A percentile compares a stretch with the other conserved stretches of the same genome.
phyloP scores from a whole-genome alignment of 352 stramenopile species.

The Pseudoperonospora humuli region DNA sequence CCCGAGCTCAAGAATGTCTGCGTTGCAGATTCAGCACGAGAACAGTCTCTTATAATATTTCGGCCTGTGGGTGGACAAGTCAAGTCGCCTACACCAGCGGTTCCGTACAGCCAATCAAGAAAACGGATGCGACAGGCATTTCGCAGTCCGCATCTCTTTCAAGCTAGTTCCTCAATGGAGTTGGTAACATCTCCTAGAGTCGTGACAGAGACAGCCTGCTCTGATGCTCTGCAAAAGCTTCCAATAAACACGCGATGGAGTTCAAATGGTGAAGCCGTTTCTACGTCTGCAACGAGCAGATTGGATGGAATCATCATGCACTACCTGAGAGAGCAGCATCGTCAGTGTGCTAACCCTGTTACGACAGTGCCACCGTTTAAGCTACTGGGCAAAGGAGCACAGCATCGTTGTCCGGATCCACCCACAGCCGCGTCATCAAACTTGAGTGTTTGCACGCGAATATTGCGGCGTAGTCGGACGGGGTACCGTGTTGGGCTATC shows the following conservation, averaged over 20 bases:
- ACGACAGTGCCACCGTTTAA: conserved; percentile 84
- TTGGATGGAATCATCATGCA: conserved; percentile 82
- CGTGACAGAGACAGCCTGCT: conserved; percentile 2
- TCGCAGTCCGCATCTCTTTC: conserved; percentile 26
- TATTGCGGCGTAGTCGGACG: conserved; percentile 44
- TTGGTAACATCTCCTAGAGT: conserved; percentile 15
- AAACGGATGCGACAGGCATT: conserved; percentile 31
- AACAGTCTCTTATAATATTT: conserved; percentile 9
- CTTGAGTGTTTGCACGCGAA: conserved; percentile 53
- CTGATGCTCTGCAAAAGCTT: conserved; percentile 29
- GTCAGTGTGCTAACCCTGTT: conserved; percentile 80
- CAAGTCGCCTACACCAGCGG: conserved; percentile 3
- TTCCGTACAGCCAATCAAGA: conserved; percentile 18
- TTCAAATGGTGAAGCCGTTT: conserved; percentile 5
- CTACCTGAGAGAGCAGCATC: conserved; percentile 84
- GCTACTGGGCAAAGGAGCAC: conserved; percentile 40
- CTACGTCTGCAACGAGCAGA: conserved; percentile 29
- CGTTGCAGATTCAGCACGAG: conserved; percentile 7
- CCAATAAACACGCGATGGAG: conserved; percentile 30
- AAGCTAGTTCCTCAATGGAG: conserved; percentile 11
- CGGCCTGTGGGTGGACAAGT: conserved; percentile 6
- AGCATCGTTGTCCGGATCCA: conserved; percentile 75
- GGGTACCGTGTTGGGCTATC: conserved; percentile 37
- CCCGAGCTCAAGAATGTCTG: conserved; percentile 18
- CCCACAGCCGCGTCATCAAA: conserved; percentile 32